Percentiles rank a stretch among this genome's conserved stretches.
These are phyloP conservation scores for Lactarius sp. DNA, from an alignment of 768 basidiomycete genomes.

Conservation along the genomic window DNA sequence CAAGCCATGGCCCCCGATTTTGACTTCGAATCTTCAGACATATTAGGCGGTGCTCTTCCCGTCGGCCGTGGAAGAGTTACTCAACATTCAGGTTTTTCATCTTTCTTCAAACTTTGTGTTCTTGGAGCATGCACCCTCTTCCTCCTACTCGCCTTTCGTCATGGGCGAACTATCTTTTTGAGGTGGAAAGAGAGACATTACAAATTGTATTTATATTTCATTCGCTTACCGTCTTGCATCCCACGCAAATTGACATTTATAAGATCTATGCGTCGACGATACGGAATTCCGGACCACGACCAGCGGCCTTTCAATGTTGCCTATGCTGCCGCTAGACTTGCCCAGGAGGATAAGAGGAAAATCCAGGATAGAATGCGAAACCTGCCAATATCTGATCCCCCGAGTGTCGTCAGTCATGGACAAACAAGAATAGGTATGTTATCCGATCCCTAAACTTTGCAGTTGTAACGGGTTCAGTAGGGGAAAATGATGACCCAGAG, in stretches of 20 bases:
- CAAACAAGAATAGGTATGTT: conserved; percentile 11
- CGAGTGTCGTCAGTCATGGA: neutral
- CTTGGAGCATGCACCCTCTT: conserved; percentile 18
- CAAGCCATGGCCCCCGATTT: conserved; percentile 46
- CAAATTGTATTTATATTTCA: conserved; percentile 49
- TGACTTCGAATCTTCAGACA: conserved; percentile 56
- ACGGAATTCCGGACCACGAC: conserved; percentile 83
- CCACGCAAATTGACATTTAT: conserved; percentile 15
- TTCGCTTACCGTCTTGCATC: conserved; percentile 9
- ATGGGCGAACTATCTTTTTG: conserved; percentile 38
- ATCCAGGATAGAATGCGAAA: conserved; percentile 11
- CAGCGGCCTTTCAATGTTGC: conserved; percentile 82
- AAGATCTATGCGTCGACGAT: conserved; percentile 67
- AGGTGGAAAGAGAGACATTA: conserved; percentile 60
- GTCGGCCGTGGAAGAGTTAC: conserved; percentile 27
- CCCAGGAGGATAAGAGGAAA: conserved; percentile 42
- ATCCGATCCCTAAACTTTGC: neutral
- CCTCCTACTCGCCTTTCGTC: conserved; percentile 31
- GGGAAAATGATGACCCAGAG: neutral
- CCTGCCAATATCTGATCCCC: neutral
- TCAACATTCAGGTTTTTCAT: conserved; percentile 16
- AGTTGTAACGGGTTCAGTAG: neutral
- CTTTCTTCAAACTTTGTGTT: conserved; percentile 22
- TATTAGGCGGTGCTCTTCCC: conserved; percentile 51
- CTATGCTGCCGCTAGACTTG: conserved; percentile 63